Evolutionary conservation across 1,139 yeast genomes (phyloP).

Genomic region (Candida dubliniensis): DNA sequence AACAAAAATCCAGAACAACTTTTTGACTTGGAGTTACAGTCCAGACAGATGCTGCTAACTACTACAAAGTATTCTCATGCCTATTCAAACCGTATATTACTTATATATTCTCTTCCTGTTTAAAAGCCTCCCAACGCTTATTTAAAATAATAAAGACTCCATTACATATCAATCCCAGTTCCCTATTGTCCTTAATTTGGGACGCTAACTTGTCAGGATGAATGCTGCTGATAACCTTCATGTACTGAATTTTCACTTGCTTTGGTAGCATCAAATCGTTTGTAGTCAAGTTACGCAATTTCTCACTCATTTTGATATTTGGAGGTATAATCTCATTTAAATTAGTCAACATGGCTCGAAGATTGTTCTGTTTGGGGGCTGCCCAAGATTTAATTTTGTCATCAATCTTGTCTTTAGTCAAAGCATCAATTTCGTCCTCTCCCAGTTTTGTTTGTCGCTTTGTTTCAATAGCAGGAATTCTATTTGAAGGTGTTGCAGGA

Average conservation of each 20-base stretch:
- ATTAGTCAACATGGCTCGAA: slow-evolving; percentile 71
- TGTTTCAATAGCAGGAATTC: slow-evolving; percentile 14
- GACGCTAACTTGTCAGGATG: slow-evolving; percentile 86
- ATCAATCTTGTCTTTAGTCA: slow-evolving; percentile 16
- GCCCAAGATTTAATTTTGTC: slow-evolving; percentile 51
- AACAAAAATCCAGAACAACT: too few species aligned
- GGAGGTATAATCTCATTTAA: slow-evolving; percentile 60
- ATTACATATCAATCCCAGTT: slow-evolving; percentile 81
- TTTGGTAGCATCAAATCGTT: slow-evolving; percentile 87
- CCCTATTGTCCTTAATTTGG: slow-evolving; percentile 46
- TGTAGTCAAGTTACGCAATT: slow-evolving; percentile 31
- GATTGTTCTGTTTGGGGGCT: slow-evolving; percentile 70
- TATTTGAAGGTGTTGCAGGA: slow-evolving; percentile 14
- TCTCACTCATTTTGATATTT: slow-evolving; percentile 52
- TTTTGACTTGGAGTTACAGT: too few species aligned
- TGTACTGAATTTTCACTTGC: slow-evolving; percentile 79
- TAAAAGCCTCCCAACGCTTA: slow-evolving; percentile 89
- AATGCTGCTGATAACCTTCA: slow-evolving; percentile 91
- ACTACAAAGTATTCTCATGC: too few species aligned
- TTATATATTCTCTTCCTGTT: slow-evolving; percentile 34
- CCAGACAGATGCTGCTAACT: too few species aligned
- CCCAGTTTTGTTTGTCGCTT: slow-evolving; percentile 29
- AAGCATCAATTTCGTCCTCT: slow-evolving; percentile 30
- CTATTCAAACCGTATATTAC: neutral
- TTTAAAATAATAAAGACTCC: slow-evolving; percentile 81